Evolutionary conservation across 2,329 filamentous ascomycete genomes (phyloP).

Genomic region (Dothideomycetes sp.): DNA sequence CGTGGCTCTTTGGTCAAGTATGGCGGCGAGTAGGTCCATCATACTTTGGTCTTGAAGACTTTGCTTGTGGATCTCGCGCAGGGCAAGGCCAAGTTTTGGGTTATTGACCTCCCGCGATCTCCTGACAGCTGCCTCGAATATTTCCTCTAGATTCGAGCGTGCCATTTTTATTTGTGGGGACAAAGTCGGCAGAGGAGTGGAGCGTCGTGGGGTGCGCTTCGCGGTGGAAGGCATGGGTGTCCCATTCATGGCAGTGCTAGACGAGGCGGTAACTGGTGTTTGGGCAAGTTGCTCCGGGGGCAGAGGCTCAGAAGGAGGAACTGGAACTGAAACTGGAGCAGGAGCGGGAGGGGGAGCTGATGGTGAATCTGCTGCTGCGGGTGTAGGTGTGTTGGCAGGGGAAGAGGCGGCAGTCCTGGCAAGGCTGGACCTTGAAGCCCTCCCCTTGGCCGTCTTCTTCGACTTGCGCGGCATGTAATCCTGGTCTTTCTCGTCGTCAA

Average conservation of each 20-base stretch:
- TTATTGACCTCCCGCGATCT: slow-evolving; percentile 27
- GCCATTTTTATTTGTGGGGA: slow-evolving; percentile 2
- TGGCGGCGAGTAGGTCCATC: slow-evolving; percentile 29
- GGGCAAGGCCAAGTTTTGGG: slow-evolving; percentile 25
- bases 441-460: slow-evolving; percentile 25
- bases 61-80: slow-evolving; percentile 32
- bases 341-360: slow-evolving; percentile 2
- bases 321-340: not conserved
- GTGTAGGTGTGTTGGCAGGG: slow-evolving; percentile 9
- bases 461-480: slow-evolving; percentile 29
- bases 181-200: not conserved
- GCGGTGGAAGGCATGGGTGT: not conserved
- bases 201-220: not conserved
- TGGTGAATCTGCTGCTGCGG: slow-evolving; percentile 13
- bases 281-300: not conserved
- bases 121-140: slow-evolving; percentile 32
- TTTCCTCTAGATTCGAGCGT: slow-evolving; percentile 10
- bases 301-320: not conserved
- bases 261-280: not conserved
- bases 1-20: slow-evolving; percentile 30
- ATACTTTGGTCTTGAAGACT: slow-evolving; percentile 26
- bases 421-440: slow-evolving; percentile 11
- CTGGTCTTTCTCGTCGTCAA: slow-evolving; percentile 35
- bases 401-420: slow-evolving; percentile 1
- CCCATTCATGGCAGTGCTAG: not conserved